Conservation (phyloP, 208 protist species). For the Balamuthia mandrillaris region DNA sequence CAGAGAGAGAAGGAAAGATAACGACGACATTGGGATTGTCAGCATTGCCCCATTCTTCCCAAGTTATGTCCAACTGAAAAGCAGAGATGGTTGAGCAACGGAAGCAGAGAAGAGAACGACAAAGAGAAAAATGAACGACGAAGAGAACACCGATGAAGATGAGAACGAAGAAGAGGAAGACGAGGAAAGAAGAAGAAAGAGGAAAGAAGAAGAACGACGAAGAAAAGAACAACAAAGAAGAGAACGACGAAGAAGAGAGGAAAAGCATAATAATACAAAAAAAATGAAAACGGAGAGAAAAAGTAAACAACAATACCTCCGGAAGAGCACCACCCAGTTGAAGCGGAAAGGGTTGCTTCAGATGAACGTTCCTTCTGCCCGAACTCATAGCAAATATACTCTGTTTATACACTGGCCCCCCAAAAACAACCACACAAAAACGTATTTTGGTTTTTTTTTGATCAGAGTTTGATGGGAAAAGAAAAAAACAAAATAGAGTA, state of each 20-base stretch:
- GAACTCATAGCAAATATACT: slow-evolving; percentile 27
- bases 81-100: no score
- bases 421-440: not conserved
- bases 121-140: no score
- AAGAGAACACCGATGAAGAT: no score
- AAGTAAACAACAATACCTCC: not conserved
- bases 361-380: not conserved
- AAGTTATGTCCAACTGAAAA: not conserved
- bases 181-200: no score
- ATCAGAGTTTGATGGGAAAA: not conserved
- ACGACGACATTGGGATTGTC: not conserved
- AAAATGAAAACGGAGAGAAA: not conserved
- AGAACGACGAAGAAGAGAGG: no score
- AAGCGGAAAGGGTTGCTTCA: not conserved
- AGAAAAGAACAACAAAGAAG: no score
- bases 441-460: not conserved
- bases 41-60: slow-evolving; percentile 31
- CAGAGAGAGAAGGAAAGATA: slow-evolving; percentile 28
- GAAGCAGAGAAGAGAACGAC: no score
- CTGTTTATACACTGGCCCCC: not conserved
- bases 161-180: no score
- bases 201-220: no score
- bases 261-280: not conserved
- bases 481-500: not conserved
- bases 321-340: slow-evolving; percentile 10